Conservation (phyloP, 345 rosid genomes). For the rapeseed (Brassica napus) region DNA sequence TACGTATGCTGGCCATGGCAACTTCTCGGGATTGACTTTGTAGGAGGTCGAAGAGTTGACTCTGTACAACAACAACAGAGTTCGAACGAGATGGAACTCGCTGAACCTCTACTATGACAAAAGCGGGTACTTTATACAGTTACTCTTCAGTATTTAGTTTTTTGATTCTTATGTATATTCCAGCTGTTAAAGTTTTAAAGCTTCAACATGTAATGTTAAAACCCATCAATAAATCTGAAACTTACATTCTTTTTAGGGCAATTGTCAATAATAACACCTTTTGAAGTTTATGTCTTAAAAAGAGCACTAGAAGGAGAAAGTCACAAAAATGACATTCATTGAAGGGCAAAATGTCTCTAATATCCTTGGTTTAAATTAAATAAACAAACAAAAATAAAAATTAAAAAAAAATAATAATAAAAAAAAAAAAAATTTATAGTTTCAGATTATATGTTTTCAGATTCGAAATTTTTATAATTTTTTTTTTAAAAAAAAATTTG, state of each 20-base stretch:
- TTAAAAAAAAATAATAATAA: no score
- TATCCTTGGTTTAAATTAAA: no score
- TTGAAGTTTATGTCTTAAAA: no score
- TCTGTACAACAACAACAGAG: conserved; percentile 43
- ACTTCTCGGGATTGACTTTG: conserved; percentile 93
- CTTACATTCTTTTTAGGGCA: neutral
- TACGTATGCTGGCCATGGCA: conserved; percentile 99
- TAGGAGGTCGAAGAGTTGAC: conserved; percentile 58
- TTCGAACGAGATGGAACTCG: conserved; percentile 96
- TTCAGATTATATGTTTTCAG: no score
- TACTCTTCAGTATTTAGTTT: conserved; percentile 7
- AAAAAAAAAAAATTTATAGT: no score
- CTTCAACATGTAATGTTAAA: conserved; percentile 18
- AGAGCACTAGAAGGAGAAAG: no score
- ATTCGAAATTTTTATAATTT: no score
- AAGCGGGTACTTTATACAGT: conserved; percentile 14
- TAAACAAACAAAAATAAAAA: no score
- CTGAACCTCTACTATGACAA: conserved; percentile 81
- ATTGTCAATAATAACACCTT: no score
- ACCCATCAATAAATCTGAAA: conserved; percentile 18
- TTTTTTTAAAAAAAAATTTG: no score
- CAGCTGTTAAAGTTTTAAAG: conserved; percentile 9
- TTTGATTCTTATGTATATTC: conserved; percentile 26
- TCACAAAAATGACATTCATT: no score
- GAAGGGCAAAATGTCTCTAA: no score